Conservation (phyloP, 768 basidiomycete genomes). For the Cyclocybe aegerita region DNA sequence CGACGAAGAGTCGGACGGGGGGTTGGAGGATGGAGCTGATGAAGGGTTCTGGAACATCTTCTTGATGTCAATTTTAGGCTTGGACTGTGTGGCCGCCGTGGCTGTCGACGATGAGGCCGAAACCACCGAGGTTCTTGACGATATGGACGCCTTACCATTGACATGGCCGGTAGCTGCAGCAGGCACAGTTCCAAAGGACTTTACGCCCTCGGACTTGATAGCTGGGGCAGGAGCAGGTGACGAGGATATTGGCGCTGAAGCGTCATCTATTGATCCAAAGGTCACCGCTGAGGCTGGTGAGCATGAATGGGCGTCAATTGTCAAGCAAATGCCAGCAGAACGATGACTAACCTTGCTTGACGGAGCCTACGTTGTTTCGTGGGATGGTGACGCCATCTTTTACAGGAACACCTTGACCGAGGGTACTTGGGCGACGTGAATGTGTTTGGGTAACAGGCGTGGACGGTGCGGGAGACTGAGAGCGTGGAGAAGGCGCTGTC, state of each 20-base stretch:
- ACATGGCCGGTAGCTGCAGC: slow-evolving; percentile 55
- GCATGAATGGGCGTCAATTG: slow-evolving; percentile 10
- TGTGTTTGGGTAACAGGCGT: slow-evolving; percentile 56
- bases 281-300: slow-evolving; percentile 65
- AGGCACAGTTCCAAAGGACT: slow-evolving; percentile 80
- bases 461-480: slow-evolving; percentile 73
- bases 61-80: slow-evolving; percentile 53
- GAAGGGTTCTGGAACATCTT: slow-evolving; percentile 62
- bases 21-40: slow-evolving; percentile 48
- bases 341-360: slow-evolving; percentile 60
- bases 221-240: slow-evolving; percentile 71
- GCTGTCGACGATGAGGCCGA: slow-evolving; percentile 28
- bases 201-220: slow-evolving; percentile 71
- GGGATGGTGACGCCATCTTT: slow-evolving; percentile 80
- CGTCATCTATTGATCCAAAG: slow-evolving; percentile 90
- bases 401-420: slow-evolving; percentile 68
- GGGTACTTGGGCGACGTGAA: slow-evolving; percentile 75
- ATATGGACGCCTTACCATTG: slow-evolving; percentile 62
- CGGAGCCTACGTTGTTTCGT: slow-evolving; percentile 60
- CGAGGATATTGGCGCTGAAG: slow-evolving; percentile 73
- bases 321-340: slow-evolving; percentile 4
- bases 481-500: slow-evolving; percentile 62
- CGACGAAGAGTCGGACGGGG: slow-evolving; percentile 55
- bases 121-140: slow-evolving; percentile 34
- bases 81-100: slow-evolving; percentile 35